Conservation (phyloP, 768 basidiomycete genomes). For the Sporobolomyces phaffii region DNA sequence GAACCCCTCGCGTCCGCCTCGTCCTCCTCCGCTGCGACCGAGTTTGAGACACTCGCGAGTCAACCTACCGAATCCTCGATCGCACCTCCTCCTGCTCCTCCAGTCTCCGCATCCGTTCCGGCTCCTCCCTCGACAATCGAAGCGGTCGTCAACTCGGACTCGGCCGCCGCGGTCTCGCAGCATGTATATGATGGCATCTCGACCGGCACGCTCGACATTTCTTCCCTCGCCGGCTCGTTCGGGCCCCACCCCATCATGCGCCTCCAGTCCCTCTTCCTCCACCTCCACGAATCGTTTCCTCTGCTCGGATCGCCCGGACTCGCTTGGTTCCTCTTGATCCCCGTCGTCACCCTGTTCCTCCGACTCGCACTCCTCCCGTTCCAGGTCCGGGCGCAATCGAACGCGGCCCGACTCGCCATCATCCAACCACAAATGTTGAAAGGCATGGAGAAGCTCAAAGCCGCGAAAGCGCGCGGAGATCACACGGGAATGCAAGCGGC, state of each 20-base stretch:
- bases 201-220: constrained; percentile 35
- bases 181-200: constrained; percentile 30
- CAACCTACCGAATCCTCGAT: constrained; percentile 13
- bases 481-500: constrained; percentile 50
- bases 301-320: constrained; percentile 52
- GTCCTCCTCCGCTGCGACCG: not conserved
- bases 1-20: too few species aligned
- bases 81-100: not conserved
- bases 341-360: constrained; percentile 60
- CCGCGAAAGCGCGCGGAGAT: constrained; percentile 49
- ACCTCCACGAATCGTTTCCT: constrained; percentile 38
- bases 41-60: constrained; percentile 6
- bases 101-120: not conserved
- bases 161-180: not conserved
- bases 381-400: constrained; percentile 56
- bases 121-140: not conserved
- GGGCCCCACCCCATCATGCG: constrained; percentile 39
- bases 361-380: constrained; percentile 60
- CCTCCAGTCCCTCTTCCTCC: constrained; percentile 36
- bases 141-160: not conserved
- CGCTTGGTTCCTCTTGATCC: constrained; percentile 79
- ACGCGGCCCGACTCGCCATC: constrained; percentile 58
- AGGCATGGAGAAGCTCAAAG: constrained; percentile 55
- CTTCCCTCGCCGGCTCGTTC: constrained; percentile 33
- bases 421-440: constrained; percentile 58